Evolutionary conservation across 2,329 filamentous ascomycete genomes (phyloP).

Genomic region (Chrysosporium keratinophilum): DNA sequence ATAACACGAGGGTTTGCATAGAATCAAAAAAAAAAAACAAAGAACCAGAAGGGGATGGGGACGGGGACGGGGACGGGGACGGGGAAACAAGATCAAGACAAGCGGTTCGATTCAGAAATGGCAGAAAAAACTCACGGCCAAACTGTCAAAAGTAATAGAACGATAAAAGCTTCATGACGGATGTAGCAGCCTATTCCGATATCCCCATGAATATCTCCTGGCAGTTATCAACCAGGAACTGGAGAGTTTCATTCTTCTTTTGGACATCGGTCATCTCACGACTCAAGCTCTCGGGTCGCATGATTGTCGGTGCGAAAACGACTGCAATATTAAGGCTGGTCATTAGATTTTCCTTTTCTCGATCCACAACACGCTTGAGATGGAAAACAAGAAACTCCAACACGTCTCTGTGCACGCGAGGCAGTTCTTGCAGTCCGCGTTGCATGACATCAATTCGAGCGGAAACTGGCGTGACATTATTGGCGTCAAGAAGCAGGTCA

Average conservation of each 20-base stretch:
- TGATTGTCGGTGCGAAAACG: constrained; percentile 94
- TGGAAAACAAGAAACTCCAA: constrained; percentile 93
- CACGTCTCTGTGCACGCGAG: constrained; percentile 73
- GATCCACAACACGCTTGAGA: constrained; percentile 70
- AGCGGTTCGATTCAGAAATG: not conserved
- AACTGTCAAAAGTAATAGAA: not conserved
- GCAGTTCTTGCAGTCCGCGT: constrained; percentile 65
- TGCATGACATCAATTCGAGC: constrained; percentile 63
- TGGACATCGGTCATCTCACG: constrained; percentile 95
- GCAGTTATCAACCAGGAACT: constrained; percentile 87
- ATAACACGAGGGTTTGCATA: not conserved
- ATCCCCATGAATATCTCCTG: constrained; percentile 59
- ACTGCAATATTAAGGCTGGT: constrained; percentile 91
- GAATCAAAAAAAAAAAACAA: not conserved
- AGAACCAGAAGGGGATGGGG: not conserved
- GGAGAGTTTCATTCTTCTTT: constrained; percentile 80
- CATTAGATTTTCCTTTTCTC: constrained; percentile 86
- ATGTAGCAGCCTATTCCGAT: constrained; percentile 19
- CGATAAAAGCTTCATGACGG: not conserved
- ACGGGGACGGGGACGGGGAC: not conserved
- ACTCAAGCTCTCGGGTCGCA: constrained; percentile 80
- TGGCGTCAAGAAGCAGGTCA: constrained; percentile 66
- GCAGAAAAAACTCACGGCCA: not conserved
- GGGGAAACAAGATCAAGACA: not conserved
- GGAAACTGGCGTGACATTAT: constrained; percentile 52